Evolutionary conservation across 2,329 filamentous ascomycete genomes (phyloP), one percentile per base, ranked within the genome.

Genomic region (Drechmeria coniospora): DNA sequence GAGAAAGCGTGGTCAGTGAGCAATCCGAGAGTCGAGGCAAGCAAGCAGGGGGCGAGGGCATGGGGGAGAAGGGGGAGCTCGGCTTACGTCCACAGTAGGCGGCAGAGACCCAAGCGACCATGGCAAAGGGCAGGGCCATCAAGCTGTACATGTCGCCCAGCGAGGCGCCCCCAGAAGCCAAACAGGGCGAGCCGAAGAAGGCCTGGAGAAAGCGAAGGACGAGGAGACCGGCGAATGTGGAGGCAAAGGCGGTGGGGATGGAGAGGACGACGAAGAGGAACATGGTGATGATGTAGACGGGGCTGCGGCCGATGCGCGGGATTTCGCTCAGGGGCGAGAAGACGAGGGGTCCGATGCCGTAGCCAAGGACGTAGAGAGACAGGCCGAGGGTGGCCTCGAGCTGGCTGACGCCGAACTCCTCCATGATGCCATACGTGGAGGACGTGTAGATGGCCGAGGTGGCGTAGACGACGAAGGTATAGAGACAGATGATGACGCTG

Each of bases 301-400:
- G 68, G 39, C 74, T 80, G 6, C 77, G 61, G 3, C 78, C 77
- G 27, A 81, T 64, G 25, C 61, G 44, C 0, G 76, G 73, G 14
- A 81, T 68, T 50, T 82, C 77, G 26, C 61, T 67, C 23, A 81
- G 49, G 0, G 77, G 77, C 0, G 70, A 71, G 50, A 70, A 79
- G 15, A 81, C 35, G 15, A 80, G 49, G 1, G 75, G 74, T 0
- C 74, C 75, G 11, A 73, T 50, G 9, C 74, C 73, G 35, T 72
- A 72, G 1, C 68, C 73, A 0, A 75, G 50, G 1, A 78, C 71
- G 41, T 75, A 78, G 32, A 78, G 59, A 0, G 69, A 61, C 5
- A 78, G 55, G 0, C 69, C 70, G 0, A 77, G 54, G 0, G 64
- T 63, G 2, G 68, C 65, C 8, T 61, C 55, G 8, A 64, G 52